Conservation (phyloP, 2,329 filamentous ascomycete genomes). For the Neonectria neomacrospora region DNA sequence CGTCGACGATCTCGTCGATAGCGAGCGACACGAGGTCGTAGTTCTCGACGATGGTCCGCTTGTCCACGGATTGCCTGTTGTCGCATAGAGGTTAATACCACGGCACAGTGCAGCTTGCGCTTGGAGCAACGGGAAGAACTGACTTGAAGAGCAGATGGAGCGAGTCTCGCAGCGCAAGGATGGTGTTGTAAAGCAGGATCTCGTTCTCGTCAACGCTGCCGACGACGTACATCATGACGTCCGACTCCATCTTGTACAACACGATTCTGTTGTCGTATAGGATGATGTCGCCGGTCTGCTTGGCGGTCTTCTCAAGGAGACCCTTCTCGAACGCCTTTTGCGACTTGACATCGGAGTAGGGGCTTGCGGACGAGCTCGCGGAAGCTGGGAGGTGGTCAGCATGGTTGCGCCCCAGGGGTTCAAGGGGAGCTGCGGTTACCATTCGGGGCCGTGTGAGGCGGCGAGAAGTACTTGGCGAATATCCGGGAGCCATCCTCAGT, state of each 20-base stretch:
- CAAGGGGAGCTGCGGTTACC: conserved; percentile 44
- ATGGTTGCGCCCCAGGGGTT: conserved; percentile 38
- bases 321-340: conserved; percentile 98
- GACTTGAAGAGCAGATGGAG: conserved; percentile 94
- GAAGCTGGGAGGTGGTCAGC: conserved; percentile 43
- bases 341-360: conserved; percentile 89
- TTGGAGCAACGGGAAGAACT: conserved; percentile 40
- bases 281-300: conserved; percentile 95
- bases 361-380: conserved; percentile 70
- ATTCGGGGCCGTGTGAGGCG: conserved; percentile 63
- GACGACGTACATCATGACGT: conserved; percentile 96
- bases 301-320: conserved; percentile 92
- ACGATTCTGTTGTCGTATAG: conserved; percentile 97
- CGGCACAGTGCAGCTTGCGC: neutral
- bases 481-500: conserved; percentile 91
- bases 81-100: conserved; percentile 21
- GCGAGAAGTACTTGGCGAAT: conserved; percentile 91
- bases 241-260: conserved; percentile 97
- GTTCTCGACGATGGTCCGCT: conserved; percentile 97
- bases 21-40: conserved; percentile 95
- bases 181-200: conserved; percentile 93
- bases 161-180: conserved; percentile 89
- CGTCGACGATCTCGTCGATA: conserved; percentile 94
- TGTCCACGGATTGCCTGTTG: conserved; percentile 89
- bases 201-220: conserved; percentile 95